Evolutionary conservation across 129 eudicot genomes (phyloP), one percentile per base, ranked within the genome.

Genomic region (Arctium minus): DNA sequence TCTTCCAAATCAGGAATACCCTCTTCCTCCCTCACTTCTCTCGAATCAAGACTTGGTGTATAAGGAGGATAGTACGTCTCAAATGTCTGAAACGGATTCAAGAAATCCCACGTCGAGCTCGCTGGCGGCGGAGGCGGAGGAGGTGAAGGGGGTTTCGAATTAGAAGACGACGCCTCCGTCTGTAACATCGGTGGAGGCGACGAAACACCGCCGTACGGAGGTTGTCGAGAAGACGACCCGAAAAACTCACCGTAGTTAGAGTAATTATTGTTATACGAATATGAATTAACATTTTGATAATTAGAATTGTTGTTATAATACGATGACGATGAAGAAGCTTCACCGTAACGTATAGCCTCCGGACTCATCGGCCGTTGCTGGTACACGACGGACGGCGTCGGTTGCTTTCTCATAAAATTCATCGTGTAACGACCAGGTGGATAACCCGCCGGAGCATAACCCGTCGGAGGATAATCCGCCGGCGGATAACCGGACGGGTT

Each of bases 1-100:
- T 96, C 99, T 88, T 96, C 99, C 86, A 96, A 89, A 78, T 96
- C 99, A 56, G 99, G 99, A 42, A 96, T 96, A 37, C 98, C 99
- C 76, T 96, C 99, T 65, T 93, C 99, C 72, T 93, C 98, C 76
- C 99, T 96, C 73, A 93, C 89, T 77, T 96, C 99, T 78, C 94
- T 92, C 0, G 94, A 93, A 77, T 93, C 97, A 29, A 93, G 83
- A 83, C 99, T 92, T 0, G 96, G 92, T 17, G 99, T 87, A 56
- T 93, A 90, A 9, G 92, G 78, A n/a, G 97, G 93, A 81, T 93
- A 93, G 75, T 72, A 83, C 27, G 73, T 92, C 44, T 93, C 97
- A 72, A 77, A 86, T 30, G 84, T 87, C 84, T 90, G 94, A 70
- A 96, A 96, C 0, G 95, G 95, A 75, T 93, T 89, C 78, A 96